Evolutionary conservation across 2,329 filamentous ascomycete species (phyloP), one percentile per base, ranked within the genome.

Genomic region (Arthroderma sp.): DNA sequence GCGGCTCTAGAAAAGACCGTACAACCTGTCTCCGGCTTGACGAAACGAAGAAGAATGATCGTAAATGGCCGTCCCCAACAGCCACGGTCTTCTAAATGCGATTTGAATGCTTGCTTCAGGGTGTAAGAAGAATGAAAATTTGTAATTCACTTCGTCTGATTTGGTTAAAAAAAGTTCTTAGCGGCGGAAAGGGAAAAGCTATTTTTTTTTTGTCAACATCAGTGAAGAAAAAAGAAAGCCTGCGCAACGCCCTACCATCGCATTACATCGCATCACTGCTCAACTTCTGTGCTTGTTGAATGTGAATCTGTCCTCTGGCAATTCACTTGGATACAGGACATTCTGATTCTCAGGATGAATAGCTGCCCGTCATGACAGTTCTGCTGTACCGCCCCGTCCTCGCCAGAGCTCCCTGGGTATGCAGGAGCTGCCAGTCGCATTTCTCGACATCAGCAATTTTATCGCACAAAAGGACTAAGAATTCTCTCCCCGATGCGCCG

Each of bases 401-500:
- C 33, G 31, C 31, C 61, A 67, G 65, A 58, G 65, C 64, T n/a
- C 64, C 66, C 39, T 73, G 70, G 71, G 64, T 67, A 33, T 73
- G 71, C 60, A 61, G 64, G 41, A 66, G 67, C 61, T 73, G 70
- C 60, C 66, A 70, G 59, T 63, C 65, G 31, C 65, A 60, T 56
- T 68, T 66, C 55, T 71, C 70, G 44, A 65, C 68, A 43, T 63
- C 65, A 37, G 62, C 58, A 43, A 59, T 60, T 28, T 25, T 61
- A 28, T 57, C 61, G 52, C 55, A 61, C 56, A 63, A 62, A 61
- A 71, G 69, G 62, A 61, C 63, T 58, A 71, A 66, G 58, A 70
- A 63, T 57, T 66, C 68, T 61, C 69, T 73, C 51, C 74, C 81
- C 15, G 72, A 75, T 28, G 71, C 68, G 5, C 86, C 87, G 49